These are phyloP conservation scores for Centella asiatica DNA, from an alignment of 129 eudicot species.

Conservation along the genomic window DNA sequence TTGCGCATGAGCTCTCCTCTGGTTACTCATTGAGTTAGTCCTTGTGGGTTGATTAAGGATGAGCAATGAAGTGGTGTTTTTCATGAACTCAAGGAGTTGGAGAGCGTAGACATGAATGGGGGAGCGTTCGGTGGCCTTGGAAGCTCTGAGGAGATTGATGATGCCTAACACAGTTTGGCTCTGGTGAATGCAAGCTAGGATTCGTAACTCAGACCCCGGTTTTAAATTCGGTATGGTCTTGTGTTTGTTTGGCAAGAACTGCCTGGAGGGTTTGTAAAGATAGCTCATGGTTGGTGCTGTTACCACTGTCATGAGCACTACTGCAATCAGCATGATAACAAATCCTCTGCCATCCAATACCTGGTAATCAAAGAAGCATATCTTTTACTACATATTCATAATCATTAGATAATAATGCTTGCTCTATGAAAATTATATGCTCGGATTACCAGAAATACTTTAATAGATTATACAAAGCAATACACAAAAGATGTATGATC, in stretches of 20 bases:
- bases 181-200: constrained; percentile 22
- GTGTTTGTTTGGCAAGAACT: constrained; percentile 4
- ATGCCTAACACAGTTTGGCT: constrained; percentile 17
- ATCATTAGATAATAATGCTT: too few species aligned
- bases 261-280: constrained; percentile 1
- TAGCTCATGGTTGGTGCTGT: constrained; percentile 5
- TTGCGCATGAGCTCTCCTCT: neutral
- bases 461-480: too few species aligned
- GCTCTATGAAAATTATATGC: too few species aligned
- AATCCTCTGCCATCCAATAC: neutral
- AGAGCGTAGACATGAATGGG: constrained; percentile 20
- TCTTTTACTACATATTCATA: neutral
- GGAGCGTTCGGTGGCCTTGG: constrained; percentile 9
- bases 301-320: constrained; percentile 9
- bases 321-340: neutral
- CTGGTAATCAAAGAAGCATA: neutral
- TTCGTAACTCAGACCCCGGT: constrained; percentile 10
- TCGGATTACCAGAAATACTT: too few species aligned
- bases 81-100: constrained; percentile 18
- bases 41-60: constrained; percentile 15
- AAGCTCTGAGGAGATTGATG: constrained; percentile 13
- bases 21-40: neutral
- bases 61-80: constrained; percentile 15
- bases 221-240: constrained; percentile 10
- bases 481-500: too few species aligned